A percentile compares a stretch with the other conserved stretches of the same genome.
These are phyloP conservation scores for Pseudofabraea citricarpa DNA, from an alignment of 2,329 filamentous ascomycete genomes.

Conservation along the genomic window DNA sequence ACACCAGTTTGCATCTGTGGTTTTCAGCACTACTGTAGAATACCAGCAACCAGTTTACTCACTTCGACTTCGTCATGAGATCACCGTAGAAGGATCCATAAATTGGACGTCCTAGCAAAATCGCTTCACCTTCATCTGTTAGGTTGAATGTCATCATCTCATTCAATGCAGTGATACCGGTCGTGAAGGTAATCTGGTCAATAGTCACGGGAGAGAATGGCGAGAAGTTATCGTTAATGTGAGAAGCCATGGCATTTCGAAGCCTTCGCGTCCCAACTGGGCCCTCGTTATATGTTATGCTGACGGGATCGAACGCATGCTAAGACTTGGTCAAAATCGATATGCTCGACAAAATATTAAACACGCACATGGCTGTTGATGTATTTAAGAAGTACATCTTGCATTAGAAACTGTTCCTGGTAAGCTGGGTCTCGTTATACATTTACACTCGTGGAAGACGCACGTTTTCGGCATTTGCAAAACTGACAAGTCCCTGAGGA, in stretches of 20 bases:
- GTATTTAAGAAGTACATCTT: conserved; percentile 1
- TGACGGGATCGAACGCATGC: no score
- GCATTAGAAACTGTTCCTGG: conserved; percentile 3
- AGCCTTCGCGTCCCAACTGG: conserved; percentile 24
- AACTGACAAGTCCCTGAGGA: conserved; percentile 3
- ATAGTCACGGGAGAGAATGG: conserved; percentile 22
- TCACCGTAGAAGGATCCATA: conserved; percentile 4
- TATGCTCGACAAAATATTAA: no score
- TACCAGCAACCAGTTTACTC: not conserved
- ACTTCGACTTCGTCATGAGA: conserved; percentile 2
- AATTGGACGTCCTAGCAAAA: conserved; percentile 30
- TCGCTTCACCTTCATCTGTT: conserved; percentile 29
- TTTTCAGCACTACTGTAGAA: not conserved
- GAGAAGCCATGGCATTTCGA: conserved; percentile 24
- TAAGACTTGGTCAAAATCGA: no score
- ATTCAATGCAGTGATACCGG: conserved; percentile 30
- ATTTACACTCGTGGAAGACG: no score
- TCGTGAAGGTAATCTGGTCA: conserved; percentile 28
- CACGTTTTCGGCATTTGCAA: conserved; percentile 6
- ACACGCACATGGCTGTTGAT: conserved; percentile 2
- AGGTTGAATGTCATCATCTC: conserved; percentile 30
- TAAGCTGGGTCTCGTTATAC: no score
- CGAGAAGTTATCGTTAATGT: conserved; percentile 28
- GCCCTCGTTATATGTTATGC: conserved; percentile 34
- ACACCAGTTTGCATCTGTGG: conserved; percentile 3